These are phyloP conservation scores for Cinnamomum micranthum DNA, from an alignment of 164 flowering plant species.

Conservation along the genomic window DNA sequence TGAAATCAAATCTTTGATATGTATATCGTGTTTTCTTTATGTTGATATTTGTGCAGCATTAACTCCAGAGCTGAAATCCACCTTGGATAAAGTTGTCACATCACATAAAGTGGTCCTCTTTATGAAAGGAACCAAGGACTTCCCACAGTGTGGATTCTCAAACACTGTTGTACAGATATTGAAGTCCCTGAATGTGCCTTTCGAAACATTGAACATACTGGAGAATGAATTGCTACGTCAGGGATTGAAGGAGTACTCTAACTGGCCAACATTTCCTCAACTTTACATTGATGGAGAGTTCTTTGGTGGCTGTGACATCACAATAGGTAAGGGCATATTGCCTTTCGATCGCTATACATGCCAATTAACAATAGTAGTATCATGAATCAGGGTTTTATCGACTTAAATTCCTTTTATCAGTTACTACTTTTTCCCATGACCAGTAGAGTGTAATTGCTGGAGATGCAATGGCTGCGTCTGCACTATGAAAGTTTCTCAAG, in stretches of 20 bases:
- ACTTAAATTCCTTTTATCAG: background rate
- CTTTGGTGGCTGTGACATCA: conserved; percentile 94
- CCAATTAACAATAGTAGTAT: too few relatives aligned
- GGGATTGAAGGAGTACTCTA: conserved; percentile 83
- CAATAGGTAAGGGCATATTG: conserved; percentile 56
- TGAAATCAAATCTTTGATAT: conserved; percentile 23
- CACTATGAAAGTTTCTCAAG: background rate
- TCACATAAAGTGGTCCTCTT: conserved; percentile 75
- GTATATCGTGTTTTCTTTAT: background rate
- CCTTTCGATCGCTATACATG: background rate
- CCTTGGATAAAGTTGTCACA: conserved; percentile 72
- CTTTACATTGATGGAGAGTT: conserved; percentile 90
- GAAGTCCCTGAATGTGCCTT: conserved; percentile 68
- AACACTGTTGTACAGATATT: conserved; percentile 84
- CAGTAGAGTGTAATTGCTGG: background rate
- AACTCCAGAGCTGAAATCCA: conserved; percentile 62
- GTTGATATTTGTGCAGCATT: conserved; percentile 34
- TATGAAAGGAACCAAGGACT: conserved; percentile 90
- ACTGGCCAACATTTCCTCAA: conserved; percentile 98
- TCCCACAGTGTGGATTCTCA: conserved; percentile 93
- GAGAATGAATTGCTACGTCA: conserved; percentile 85
- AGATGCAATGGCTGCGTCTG: background rate
- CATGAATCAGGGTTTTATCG: too few relatives aligned
- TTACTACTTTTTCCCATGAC: background rate
- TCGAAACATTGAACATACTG: conserved; percentile 78